phyloP scores from a whole-genome alignment of 441 rosid species.

The Pelargonium fulgidum region DNA sequence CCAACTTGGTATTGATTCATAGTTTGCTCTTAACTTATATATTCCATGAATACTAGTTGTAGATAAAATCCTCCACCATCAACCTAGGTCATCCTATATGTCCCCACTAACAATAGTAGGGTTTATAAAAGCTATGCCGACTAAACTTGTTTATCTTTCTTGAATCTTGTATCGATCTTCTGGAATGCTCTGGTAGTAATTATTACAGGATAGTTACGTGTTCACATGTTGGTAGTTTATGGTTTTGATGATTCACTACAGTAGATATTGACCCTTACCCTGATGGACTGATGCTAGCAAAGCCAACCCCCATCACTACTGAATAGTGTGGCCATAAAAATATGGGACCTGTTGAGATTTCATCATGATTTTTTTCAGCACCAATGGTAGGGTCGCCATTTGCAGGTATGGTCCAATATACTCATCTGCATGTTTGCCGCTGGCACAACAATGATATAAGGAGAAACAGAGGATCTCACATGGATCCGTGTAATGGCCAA shows the following conservation, averaged over 20 bases:
- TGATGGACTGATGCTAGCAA: no score
- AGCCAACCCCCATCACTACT: neutral
- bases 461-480: slow-evolving; percentile 14
- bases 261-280: neutral
- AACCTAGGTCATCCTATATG: no score
- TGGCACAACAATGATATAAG: slow-evolving; percentile 19
- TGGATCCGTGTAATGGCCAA: neutral
- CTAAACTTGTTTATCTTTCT: neutral
- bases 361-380: neutral
- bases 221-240: neutral
- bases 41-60: no score
- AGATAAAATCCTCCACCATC: no score
- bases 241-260: neutral
- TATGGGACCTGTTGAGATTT: neutral
- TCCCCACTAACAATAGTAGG: neutral
- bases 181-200: neutral
- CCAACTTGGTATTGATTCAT: neutral
- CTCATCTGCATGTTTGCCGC: slow-evolving; percentile 21
- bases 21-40: neutral
- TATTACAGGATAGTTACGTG: neutral
- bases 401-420: slow-evolving; percentile 2
- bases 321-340: neutral
- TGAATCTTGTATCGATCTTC: neutral
- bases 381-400: neutral
- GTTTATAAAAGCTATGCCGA: neutral